These are phyloP conservation scores for Fusarium sp. DNA, from an alignment of 2,329 filamentous ascomycete genomes.

Conservation along the genomic window DNA sequence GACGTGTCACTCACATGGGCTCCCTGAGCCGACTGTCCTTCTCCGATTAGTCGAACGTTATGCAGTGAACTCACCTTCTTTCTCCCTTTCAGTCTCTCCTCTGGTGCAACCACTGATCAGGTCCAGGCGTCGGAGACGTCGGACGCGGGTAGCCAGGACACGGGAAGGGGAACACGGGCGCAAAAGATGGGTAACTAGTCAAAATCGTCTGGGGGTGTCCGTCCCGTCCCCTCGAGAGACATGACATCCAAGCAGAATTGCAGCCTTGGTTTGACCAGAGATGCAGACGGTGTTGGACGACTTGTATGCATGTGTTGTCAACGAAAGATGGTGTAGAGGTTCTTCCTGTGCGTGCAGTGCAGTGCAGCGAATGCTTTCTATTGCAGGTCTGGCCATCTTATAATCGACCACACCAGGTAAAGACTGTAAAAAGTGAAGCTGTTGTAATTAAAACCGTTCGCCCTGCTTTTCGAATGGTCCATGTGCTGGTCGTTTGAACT, in stretches of 20 bases:
- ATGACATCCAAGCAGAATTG: constrained; percentile 21
- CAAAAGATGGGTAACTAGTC: constrained; percentile 6
- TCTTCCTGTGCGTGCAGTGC: no score
- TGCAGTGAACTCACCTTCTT: neutral
- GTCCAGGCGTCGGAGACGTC: constrained; percentile 19
- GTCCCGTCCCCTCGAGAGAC: neutral
- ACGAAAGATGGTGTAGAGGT: constrained; percentile 32
- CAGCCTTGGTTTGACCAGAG: constrained; percentile 24
- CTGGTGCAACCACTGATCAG: neutral
- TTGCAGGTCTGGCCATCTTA: constrained; percentile 30
- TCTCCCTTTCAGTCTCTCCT: constrained; percentile 5
- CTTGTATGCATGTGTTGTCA: constrained; percentile 39
- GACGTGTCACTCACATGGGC: constrained; percentile 6
- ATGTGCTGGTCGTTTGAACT: constrained; percentile 11
- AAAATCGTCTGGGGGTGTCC: neutral
- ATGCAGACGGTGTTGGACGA: constrained; percentile 33
- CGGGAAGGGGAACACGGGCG: constrained; percentile 9
- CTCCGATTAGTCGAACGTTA: neutral
- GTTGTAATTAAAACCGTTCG: constrained; percentile 15
- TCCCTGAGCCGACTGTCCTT: neutral
- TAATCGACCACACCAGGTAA: constrained; percentile 14
- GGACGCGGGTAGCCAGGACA: constrained; percentile 5
- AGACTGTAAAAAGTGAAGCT: constrained; percentile 13
- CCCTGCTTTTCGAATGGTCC: constrained; percentile 19
- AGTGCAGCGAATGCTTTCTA: neutral